A percentile compares a stretch with the other conserved stretches of the same genome.
Conservation (phyloP, 306 rosid species). For the Ziziphus jujuba region DNA sequence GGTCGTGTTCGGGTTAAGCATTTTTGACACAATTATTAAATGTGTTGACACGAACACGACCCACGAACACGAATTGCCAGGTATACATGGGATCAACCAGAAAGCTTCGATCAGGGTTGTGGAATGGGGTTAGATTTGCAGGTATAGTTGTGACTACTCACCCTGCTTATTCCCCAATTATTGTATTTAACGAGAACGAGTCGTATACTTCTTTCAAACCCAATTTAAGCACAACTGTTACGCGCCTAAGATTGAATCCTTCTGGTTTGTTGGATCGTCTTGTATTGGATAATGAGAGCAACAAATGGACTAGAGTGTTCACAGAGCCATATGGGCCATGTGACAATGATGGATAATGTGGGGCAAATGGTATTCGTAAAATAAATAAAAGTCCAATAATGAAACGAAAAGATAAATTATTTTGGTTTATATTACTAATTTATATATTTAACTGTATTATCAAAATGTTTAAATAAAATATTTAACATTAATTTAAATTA, state of each 20-base stretch:
- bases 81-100: neutral
- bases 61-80: neutral
- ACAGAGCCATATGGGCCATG: neutral
- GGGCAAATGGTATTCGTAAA: slow-evolving; percentile 13
- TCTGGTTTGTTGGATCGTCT: slow-evolving; percentile 3
- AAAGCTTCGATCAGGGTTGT: slow-evolving; percentile 8
- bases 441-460: too few relatives aligned
- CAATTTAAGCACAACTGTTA: neutral
- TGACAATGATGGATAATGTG: slow-evolving; percentile 15
- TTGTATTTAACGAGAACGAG: neutral
- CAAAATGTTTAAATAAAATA: too few relatives aligned
- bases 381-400: slow-evolving; percentile 15
- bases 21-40: too few relatives aligned
- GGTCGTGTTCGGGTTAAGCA: too few relatives aligned
- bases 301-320: neutral
- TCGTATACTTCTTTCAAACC: neutral
- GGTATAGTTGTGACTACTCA: neutral
- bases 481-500: too few relatives aligned
- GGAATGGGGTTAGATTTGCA: slow-evolving; percentile 23
- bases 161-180: neutral
- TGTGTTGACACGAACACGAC: too few relatives aligned
- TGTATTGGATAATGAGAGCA: neutral
- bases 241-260: neutral
- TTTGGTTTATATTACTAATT: too few relatives aligned
- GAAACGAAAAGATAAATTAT: too few relatives aligned